Evolutionary conservation across 2,329 filamentous ascomycete species (phyloP).

Genomic region (Domatiomyces catenatus): DNA sequence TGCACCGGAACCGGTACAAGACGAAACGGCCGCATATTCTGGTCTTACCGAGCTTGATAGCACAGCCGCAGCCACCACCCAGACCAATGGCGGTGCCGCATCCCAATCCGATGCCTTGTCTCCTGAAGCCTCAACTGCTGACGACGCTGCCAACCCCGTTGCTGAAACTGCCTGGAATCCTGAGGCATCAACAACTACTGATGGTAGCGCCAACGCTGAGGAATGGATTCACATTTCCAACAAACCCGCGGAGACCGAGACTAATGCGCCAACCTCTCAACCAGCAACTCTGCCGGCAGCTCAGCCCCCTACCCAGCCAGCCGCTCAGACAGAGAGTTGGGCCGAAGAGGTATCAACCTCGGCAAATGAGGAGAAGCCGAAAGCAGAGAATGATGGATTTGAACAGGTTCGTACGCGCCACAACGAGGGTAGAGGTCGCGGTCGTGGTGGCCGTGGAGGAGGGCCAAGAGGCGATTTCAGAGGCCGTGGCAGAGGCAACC

Average conservation of each 20-base stretch:
- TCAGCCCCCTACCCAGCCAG: conserved; percentile 25
- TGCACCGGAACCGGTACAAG: conserved; percentile 31
- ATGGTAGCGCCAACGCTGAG: conserved; percentile 39
- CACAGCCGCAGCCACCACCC: conserved; percentile 40
- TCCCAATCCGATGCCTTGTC: conserved; percentile 18
- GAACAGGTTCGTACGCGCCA: conserved; percentile 18
- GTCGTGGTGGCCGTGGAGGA: conserved; percentile 23
- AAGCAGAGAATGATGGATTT: conserved; percentile 22
- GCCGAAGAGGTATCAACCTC: conserved; percentile 56
- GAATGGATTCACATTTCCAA: conserved; percentile 60
- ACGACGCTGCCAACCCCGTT: conserved; percentile 29
- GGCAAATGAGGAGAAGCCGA: conserved; percentile 19
- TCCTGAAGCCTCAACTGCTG: conserved; percentile 26
- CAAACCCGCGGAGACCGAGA: conserved; percentile 59
- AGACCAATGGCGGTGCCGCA: conserved; percentile 31
- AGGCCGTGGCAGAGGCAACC: conserved; percentile 25
- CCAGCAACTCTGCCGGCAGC: conserved; percentile 24
- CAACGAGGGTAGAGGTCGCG: conserved; percentile 21
- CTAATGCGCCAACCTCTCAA: conserved; percentile 45
- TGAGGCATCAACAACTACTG: conserved; percentile 32
- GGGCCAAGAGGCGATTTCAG: conserved; percentile 20
- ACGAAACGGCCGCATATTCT: conserved; percentile 47
- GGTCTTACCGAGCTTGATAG: conserved; percentile 44
- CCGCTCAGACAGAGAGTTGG: conserved; percentile 52
- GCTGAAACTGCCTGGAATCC: conserved; percentile 43